These are phyloP conservation scores for Talaromyces sp. DNA, from an alignment of 2,329 filamentous ascomycete genomes.

Conservation along the genomic window DNA sequence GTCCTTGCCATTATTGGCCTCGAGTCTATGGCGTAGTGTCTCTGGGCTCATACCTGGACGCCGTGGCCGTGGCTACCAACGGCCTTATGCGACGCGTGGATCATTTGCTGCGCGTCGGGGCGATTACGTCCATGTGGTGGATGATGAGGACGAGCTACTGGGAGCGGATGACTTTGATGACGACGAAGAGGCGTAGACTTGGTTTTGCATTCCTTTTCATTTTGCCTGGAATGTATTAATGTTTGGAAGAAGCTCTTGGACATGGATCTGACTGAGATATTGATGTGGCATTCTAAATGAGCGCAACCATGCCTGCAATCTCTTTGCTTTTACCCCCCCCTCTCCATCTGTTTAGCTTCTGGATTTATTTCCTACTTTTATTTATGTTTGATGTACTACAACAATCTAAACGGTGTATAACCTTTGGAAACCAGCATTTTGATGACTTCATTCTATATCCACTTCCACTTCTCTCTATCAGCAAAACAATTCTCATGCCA, in stretches of 20 bases:
- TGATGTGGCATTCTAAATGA: constrained; percentile 25
- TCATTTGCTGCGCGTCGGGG: constrained; percentile 84
- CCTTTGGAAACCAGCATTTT: too few relatives aligned
- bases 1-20: constrained; percentile 71
- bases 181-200: constrained; percentile 58
- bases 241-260: background rate
- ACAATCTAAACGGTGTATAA: background rate
- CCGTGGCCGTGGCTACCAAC: constrained; percentile 56
- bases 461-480: too few relatives aligned
- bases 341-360: background rate
- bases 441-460: too few relatives aligned
- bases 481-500: background rate
- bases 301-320: constrained; percentile 2
- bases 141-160: constrained; percentile 91
- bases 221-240: background rate
- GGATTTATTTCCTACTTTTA: background rate
- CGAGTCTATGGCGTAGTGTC: constrained; percentile 71
- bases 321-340: background rate
- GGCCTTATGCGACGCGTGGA: constrained; percentile 82
- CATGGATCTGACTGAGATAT: constrained; percentile 7
- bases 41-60: constrained; percentile 53
- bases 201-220: background rate
- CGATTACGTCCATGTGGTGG: constrained; percentile 87
- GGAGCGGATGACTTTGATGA: constrained; percentile 88
- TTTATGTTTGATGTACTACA: background rate